Evolutionary conservation across 768 basidiomycete species (phyloP), one percentile per base, ranked within the genome.

Genomic region (Kwoniella bestiolae): DNA sequence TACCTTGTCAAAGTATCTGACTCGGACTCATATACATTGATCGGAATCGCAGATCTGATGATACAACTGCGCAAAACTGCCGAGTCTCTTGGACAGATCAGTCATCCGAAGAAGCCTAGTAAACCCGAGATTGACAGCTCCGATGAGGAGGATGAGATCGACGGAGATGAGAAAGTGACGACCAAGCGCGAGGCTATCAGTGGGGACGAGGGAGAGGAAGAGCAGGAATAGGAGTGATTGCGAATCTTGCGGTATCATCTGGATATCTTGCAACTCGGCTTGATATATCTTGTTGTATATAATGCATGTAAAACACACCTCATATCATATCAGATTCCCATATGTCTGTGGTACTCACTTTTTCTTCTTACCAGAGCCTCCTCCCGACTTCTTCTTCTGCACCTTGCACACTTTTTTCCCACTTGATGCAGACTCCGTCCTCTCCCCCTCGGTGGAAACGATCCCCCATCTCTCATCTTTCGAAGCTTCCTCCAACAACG

Each of bases 101-200:
- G 31, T 23, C 28, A 5, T 45, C 11, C 16, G 21, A 9, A 44
- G 25, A 14, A 28, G 47, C 46, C 41, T 23, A 60, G 59, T 41
- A 60, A 50, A 38, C 35, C 29, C 14, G 12, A 47, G 16, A 60
- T 60, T 29, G 46, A 50, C 14, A 25, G 46, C 14, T 45, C 46
- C 1, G 59, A 60, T 23, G 59, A 60, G 23, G 41, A 56, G 23
- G 55, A 56, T 12, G 55, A 23, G 25, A 21, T 35, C 25, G 56
- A 46, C 26, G 51, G 29, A 12, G 29, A 53, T 28, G 28, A 34
- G 29, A 26, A 21, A 34, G 25, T 14, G 6, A 26, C 11, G 3
- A 26, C 26, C 3, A 28, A 47, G 46, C n/a, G 23, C n/a, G 46
- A 9, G 9, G 11, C 18, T 47, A 21, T 9, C 11, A 8, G n/a